Percentiles rank a stretch among this genome's conserved stretches.
Evolutionary conservation across 2,329 filamentous ascomycete species (phyloP).

Genomic region (Beauveria pseudobassiana): DNA sequence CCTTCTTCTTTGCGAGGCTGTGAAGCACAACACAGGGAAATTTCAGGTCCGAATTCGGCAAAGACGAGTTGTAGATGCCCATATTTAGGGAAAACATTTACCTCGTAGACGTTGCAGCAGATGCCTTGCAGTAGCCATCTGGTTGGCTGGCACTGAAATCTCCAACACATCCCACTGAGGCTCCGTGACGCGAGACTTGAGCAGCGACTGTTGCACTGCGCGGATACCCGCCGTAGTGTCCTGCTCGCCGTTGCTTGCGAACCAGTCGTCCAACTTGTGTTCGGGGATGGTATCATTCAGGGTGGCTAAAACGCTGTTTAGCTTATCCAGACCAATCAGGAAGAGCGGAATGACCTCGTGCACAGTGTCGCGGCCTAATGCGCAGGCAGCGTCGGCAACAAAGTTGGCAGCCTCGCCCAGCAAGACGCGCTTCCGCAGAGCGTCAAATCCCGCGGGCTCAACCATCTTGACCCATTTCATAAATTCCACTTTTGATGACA

Average conservation of each 20-base stretch:
- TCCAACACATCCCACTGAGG: conserved; percentile 2
- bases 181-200: background rate
- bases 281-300: background rate
- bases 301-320: background rate
- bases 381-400: conserved; percentile 7
- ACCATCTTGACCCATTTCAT: conserved; percentile 3
- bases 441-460: background rate
- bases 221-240: background rate
- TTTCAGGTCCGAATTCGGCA: background rate
- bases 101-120: background rate
- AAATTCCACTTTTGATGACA: background rate
- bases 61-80: background rate
- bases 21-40: conserved; percentile 1
- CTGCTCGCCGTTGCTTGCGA: background rate
- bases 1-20: background rate
- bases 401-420: conserved; percentile 9
- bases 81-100: background rate
- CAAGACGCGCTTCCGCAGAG: background rate
- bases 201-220: conserved; percentile 3
- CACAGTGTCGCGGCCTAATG: conserved; percentile 3
- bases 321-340: conserved; percentile 7
- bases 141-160: background rate
- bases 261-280: conserved; percentile 9
- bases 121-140: background rate
- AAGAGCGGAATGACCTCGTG: conserved; percentile 7